Percentiles rank a stretch among this genome's conserved stretches.
phyloP scores from a whole-genome alignment of 345 rosid genomes.

The Syzygium grande region DNA sequence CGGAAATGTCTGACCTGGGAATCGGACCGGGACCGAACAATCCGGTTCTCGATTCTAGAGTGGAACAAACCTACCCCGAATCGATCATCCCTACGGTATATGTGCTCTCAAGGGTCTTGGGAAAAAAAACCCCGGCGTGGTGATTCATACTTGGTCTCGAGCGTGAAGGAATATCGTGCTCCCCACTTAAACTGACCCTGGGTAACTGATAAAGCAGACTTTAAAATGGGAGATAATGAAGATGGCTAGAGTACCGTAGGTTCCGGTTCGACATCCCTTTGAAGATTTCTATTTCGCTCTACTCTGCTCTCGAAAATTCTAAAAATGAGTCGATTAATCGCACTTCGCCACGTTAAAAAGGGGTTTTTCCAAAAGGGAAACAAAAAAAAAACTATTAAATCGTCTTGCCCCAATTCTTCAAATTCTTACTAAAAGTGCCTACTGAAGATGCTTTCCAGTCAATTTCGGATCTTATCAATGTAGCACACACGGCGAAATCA shows the following conservation, averaged over 20 bases:
- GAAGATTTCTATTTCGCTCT: background rate
- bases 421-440: background rate
- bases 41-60: too few relatives aligned
- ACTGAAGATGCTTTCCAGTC: background rate
- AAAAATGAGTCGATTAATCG: background rate
- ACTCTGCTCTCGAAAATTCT: background rate
- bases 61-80: too few relatives aligned
- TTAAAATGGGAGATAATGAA: background rate
- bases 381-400: background rate
- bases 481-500: background rate
- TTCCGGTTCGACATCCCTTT: background rate
- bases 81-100: too few relatives aligned
- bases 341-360: background rate
- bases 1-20: too few relatives aligned
- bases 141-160: background rate
- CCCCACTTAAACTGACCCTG: accelerated
- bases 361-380: background rate
- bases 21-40: too few relatives aligned
- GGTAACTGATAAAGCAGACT: background rate
- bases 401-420: background rate
- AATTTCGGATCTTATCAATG: accelerated
- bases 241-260: background rate
- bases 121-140: background rate
- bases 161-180: background rate
- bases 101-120: too few relatives aligned